Evolutionary conservation across 1,284 basidiomycete genomes (phyloP), one percentile per base, ranked within the genome.

Genomic region (Ceratobasidium sp.): DNA sequence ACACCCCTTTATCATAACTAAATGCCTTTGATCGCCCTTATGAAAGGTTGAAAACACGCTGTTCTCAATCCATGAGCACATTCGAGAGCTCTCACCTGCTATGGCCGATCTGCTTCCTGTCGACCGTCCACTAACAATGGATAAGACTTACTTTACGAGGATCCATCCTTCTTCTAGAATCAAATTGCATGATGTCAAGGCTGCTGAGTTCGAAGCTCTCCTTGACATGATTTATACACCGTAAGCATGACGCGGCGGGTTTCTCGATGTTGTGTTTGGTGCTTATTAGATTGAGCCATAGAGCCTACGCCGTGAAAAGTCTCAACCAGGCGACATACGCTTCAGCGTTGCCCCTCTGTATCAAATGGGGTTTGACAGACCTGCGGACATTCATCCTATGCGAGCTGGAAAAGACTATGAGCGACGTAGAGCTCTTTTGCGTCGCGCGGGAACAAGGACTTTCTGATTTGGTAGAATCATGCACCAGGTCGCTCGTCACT

Each of bases 161-260:
- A 38, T 11, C 35, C 35, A 38, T 5, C 11, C 6, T 11, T 38
- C 35, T 38, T 38, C 35, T 38, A 11, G 11, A 11, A 38, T 38
- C 11, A 4, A 38, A 38, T 38, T 38, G 35, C 35, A 38, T 11
- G 35, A 11, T 11, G 13, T 41, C 7, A 58, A 43, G 18, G 11
- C 38, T 14, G 30, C 13, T 38, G 57, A 58, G 41, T 23, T 61
- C n/a, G 43, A 46, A 7, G 58, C 58, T 16, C 23, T 61, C 26
- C 41, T 61, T 5, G 58, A 61, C 7, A 23, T 61, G 23, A 8
- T 61, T 4, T 61, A 61, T 28, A 61, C 58, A 46, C 41, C 58
- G 58, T 46, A 23, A 9, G 58, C 46, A 7, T 21, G 16, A 11
- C 5, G 41, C 13, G 11, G 6, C 11, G 11, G 6, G 35, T 38